These are phyloP conservation scores for Mycena maculata DNA, from an alignment of 768 basidiomycete species.

Conservation along the genomic window DNA sequence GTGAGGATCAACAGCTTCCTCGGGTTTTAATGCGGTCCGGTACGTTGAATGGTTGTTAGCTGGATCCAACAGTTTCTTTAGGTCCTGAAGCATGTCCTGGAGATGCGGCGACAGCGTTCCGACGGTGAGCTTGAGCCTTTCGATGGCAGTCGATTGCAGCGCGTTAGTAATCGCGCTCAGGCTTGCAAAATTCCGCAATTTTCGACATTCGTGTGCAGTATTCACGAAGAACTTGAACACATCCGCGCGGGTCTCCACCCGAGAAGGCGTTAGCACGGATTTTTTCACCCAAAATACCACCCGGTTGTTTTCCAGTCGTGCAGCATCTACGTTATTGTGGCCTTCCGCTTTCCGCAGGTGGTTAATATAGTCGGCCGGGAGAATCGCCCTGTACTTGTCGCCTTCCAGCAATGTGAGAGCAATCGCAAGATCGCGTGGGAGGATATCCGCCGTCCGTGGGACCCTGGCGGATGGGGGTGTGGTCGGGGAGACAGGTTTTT, in stretches of 20 bases:
- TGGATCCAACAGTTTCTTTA: constrained; percentile 49
- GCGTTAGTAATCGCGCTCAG: constrained; percentile 56
- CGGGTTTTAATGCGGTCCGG: constrained; percentile 44
- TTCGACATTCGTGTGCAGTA: constrained; percentile 57
- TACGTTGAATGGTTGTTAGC: constrained; percentile 52
- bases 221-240: constrained; percentile 59
- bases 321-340: constrained; percentile 48
- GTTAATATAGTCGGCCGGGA: constrained; percentile 56
- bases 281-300: constrained; percentile 55
- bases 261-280: constrained; percentile 53
- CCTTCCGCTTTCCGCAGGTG: constrained; percentile 47
- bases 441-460: constrained; percentile 47
- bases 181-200: constrained; percentile 57
- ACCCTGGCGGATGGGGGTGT: constrained; percentile 42
- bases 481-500: constrained; percentile 1
- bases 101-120: constrained; percentile 43
- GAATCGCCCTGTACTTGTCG: constrained; percentile 51
- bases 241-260: constrained; percentile 49
- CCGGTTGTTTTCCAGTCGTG: constrained; percentile 51
- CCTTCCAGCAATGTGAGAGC: constrained; percentile 59
- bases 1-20: constrained; percentile 35
- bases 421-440: constrained; percentile 54
- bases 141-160: constrained; percentile 53
- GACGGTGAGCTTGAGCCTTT: constrained; percentile 49
- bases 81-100: constrained; percentile 45